phyloP scores from a whole-genome alignment of 306 rosid species.

The Vigna reflexopilosa region DNA sequence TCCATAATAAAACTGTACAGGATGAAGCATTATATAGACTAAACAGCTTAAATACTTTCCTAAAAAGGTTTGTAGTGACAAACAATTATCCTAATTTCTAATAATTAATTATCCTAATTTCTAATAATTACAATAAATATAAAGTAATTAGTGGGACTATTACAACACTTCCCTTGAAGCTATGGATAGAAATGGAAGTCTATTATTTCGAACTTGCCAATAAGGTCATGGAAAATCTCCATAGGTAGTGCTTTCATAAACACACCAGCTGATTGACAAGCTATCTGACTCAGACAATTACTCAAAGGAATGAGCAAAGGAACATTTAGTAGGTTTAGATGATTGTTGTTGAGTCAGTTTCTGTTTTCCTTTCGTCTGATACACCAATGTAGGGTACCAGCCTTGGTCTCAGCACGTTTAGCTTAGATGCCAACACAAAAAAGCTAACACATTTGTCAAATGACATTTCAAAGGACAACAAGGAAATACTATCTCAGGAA shows the following conservation, averaged over 20 bases:
- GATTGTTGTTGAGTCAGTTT: background rate
- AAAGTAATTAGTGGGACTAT: background rate
- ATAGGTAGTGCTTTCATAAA: background rate
- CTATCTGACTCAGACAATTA: background rate
- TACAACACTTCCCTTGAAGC: background rate
- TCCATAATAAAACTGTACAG: background rate
- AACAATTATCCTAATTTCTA: background rate
- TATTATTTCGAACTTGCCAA: background rate
- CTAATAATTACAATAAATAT: background rate
- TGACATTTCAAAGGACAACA: no score
- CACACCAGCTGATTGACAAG: background rate
- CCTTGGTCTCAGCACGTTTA: background rate
- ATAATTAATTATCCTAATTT: background rate
- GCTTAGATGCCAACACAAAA: background rate
- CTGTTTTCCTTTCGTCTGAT: background rate
- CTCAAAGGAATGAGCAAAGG: background rate
- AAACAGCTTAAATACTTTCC: background rate
- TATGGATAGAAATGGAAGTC: background rate
- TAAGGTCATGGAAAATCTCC: background rate
- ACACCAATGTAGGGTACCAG: background rate
- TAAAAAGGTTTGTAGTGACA: background rate
- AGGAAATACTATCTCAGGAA: no score
- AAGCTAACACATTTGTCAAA: no score
- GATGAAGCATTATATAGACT: background rate
- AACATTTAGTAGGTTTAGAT: background rate